These are phyloP conservation scores for Fraxinus dipetala DNA, from an alignment of 305 asterid genomes.

Conservation along the genomic window DNA sequence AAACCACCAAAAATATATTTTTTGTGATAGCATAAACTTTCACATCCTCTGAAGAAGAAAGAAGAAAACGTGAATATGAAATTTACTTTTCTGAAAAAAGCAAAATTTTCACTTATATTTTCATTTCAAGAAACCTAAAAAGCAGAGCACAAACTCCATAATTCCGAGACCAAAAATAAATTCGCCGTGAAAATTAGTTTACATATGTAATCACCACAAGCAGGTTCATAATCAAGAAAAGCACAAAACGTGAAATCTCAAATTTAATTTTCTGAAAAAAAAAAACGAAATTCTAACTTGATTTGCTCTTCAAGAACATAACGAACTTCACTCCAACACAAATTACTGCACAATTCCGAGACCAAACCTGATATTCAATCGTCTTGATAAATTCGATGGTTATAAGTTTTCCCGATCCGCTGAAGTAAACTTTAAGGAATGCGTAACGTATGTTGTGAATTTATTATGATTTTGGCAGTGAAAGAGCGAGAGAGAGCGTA, in stretches of 20 bases:
- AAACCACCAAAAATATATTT: background rate
- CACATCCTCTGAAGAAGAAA: background rate
- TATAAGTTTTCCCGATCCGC: background rate
- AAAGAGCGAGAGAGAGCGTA: background rate
- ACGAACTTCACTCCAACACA: background rate
- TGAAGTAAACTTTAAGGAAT: background rate
- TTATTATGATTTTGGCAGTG: background rate
- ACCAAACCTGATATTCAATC: slow-evolving; percentile 27
- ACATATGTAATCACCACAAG: background rate
- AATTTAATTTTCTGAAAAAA: background rate
- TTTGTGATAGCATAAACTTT: background rate
- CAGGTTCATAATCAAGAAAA: background rate
- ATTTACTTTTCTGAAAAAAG: background rate
- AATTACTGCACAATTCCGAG: background rate
- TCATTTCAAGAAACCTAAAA: background rate
- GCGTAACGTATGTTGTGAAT: slow-evolving; percentile 31
- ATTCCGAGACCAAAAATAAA: background rate
- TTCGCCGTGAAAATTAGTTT: background rate
- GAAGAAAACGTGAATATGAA: background rate
- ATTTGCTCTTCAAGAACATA: background rate
- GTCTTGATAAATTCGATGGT: slow-evolving; percentile 13
- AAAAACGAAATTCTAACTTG: background rate
- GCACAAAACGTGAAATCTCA: background rate
- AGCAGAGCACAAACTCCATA: background rate
- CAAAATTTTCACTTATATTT: background rate